Percentiles rank a stretch among this genome's conserved stretches.
Evolutionary conservation across 2,329 filamentous ascomycete species (phyloP).

Genomic region (Sporothrix brunneoviolacea): DNA sequence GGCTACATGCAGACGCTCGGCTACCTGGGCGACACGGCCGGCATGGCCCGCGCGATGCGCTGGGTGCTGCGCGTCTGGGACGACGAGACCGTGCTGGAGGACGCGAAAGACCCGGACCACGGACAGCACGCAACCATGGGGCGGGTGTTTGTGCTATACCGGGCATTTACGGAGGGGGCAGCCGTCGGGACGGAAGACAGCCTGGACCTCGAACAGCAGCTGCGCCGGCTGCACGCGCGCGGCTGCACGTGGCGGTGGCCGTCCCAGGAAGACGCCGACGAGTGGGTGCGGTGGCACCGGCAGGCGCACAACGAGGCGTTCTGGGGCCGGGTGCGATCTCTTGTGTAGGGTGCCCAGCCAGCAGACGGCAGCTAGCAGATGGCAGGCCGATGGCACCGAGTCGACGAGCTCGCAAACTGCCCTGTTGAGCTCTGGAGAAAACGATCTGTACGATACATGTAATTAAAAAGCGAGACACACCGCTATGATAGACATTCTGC

Average conservation of each 20-base stretch:
- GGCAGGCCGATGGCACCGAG: too few relatives aligned
- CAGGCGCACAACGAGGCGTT: conserved; percentile 13
- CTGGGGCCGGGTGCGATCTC: conserved; percentile 16
- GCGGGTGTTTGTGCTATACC: conserved; percentile 32
- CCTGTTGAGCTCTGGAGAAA: too few relatives aligned
- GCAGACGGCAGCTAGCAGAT: too few relatives aligned
- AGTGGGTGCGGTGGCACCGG: conserved; percentile 25
- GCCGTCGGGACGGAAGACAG: conserved; percentile 19
- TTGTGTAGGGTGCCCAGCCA: neutral
- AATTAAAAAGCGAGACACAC: too few relatives aligned
- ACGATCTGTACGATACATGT: too few relatives aligned
- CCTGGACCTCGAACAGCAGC: conserved; percentile 26
- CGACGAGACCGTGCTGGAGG: conserved; percentile 26
- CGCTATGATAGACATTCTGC: too few relatives aligned
- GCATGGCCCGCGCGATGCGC: conserved; percentile 48
- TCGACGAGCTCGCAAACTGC: too few relatives aligned
- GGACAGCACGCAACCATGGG: conserved; percentile 26
- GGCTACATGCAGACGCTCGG: conserved; percentile 59
- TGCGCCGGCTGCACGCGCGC: conserved; percentile 23
- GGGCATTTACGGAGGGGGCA: conserved; percentile 39
- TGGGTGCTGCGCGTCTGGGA: conserved; percentile 52
- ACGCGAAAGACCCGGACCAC: conserved; percentile 32
- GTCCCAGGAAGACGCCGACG: conserved; percentile 23
- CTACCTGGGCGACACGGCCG: conserved; percentile 50
- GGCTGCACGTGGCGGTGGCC: conserved; percentile 33